Percentiles rank a stretch among this genome's conserved stretches.
Evolutionary conservation across 768 basidiomycete genomes (phyloP).

Genomic region (Auriscalpium orientale): DNA sequence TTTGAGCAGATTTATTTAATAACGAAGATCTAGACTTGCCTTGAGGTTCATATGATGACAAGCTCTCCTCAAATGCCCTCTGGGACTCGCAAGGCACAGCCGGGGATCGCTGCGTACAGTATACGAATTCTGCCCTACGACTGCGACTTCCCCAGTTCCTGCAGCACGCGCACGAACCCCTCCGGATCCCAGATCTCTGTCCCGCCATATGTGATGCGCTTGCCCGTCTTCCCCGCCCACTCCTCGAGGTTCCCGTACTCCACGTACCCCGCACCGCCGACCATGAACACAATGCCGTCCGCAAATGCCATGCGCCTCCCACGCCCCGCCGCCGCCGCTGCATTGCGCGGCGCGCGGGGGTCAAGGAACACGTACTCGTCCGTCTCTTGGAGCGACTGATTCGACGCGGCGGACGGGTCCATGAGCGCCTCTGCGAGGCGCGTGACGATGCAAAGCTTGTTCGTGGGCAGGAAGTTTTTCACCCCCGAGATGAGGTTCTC

Average conservation of each 20-base stretch:
- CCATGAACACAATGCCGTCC: constrained; percentile 88
- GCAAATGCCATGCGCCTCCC: constrained; percentile 66
- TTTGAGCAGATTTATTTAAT: too few species aligned
- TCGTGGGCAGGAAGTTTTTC: constrained; percentile 93
- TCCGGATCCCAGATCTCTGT: constrained; percentile 92
- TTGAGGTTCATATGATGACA: too few species aligned
- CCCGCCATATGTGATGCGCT: constrained; percentile 87
- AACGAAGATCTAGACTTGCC: too few species aligned
- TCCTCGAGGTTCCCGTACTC: constrained; percentile 96
- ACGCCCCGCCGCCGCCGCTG: constrained; percentile 26
- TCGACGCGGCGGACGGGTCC: constrained; percentile 88
- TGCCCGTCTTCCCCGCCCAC: constrained; percentile 79
- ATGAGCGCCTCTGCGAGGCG: constrained; percentile 93
- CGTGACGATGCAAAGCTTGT: constrained; percentile 88
- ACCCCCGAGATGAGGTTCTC: constrained; percentile 97
- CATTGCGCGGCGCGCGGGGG: constrained; percentile 43
- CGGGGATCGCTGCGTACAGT: too few species aligned
- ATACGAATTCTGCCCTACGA: constrained; percentile 14
- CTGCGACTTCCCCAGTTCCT: constrained; percentile 45
- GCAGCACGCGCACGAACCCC: constrained; percentile 71
- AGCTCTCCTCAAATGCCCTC: too few species aligned
- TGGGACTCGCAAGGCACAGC: too few species aligned
- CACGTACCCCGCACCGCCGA: constrained; percentile 95
- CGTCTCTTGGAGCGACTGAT: constrained; percentile 83
- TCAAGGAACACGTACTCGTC: constrained; percentile 95